Conservation (phyloP, 1,284 basidiomycete genomes). For the Sutorius eximius region DNA sequence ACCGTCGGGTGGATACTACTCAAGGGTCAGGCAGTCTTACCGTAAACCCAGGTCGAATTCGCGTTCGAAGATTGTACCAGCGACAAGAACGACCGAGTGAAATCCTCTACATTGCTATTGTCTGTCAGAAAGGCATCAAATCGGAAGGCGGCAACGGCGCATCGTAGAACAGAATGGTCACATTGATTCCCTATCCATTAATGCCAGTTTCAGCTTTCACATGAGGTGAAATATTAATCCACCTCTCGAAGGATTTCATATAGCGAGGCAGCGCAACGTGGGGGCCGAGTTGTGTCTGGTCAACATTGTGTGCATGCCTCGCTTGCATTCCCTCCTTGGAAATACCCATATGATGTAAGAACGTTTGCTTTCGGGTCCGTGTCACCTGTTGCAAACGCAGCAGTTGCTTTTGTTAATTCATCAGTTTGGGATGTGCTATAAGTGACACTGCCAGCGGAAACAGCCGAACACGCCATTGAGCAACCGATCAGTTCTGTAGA, state of each 20-base stretch:
- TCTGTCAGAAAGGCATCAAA: constrained; percentile 43
- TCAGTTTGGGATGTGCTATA: constrained; percentile 36
- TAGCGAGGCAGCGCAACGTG: constrained; percentile 1
- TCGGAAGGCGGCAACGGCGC: constrained; percentile 40
- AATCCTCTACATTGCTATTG: constrained; percentile 28
- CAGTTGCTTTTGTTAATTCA: constrained; percentile 41
- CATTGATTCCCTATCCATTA: constrained; percentile 11
- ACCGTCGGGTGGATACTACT: not conserved
- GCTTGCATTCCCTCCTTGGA: constrained; percentile 31
- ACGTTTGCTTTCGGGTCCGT: constrained; percentile 62
- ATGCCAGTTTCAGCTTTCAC: constrained; percentile 3
- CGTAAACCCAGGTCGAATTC: constrained; percentile 21
- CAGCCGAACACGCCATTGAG: constrained; percentile 2
- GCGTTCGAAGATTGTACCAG: constrained; percentile 29
- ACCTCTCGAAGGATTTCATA: not conserved
- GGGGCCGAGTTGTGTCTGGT: not conserved
- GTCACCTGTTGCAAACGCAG: constrained; percentile 50
- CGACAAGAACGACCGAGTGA: constrained; percentile 39
- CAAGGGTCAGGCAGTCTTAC: constrained; percentile 10
- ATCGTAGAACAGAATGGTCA: constrained; percentile 43
- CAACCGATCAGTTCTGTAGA: not conserved
- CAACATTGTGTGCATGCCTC: constrained; percentile 19
- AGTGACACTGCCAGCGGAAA: constrained; percentile 40
- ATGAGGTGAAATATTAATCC: constrained; percentile 2
- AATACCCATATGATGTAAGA: constrained; percentile 55